phyloP scores from a whole-genome alignment of 768 basidiomycete species.

The Rickenella mellea region DNA sequence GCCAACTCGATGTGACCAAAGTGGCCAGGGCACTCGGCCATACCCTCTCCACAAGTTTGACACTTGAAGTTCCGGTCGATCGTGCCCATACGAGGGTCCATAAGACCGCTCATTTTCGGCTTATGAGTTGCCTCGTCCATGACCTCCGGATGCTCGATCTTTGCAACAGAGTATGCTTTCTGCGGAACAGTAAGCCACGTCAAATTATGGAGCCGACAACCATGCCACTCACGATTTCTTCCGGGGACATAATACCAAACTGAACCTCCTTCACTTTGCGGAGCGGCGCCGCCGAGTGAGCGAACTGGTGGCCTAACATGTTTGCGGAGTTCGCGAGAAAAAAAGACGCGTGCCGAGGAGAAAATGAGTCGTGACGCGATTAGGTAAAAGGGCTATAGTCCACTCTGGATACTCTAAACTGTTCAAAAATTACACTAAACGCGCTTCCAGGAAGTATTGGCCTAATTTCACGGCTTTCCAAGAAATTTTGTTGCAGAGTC shows the following conservation, averaged over 20 bases:
- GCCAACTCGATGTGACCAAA: conserved; percentile 98
- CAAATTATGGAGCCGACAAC: conserved; percentile 3
- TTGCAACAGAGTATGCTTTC: conserved; percentile 99
- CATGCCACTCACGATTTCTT: conserved; percentile 81
- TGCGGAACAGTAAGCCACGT: conserved; percentile 22
- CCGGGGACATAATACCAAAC: conserved; percentile 96
- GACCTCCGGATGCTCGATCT: conserved; percentile 97
- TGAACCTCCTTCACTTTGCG: conserved; percentile 96
- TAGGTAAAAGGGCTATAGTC: neutral
- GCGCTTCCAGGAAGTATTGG: conserved; percentile 13
- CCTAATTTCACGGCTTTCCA: conserved; percentile 2
- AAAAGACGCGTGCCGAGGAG: neutral
- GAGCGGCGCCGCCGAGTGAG: conserved; percentile 88
- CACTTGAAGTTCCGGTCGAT: conserved; percentile 98
- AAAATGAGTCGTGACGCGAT: conserved; percentile 12
- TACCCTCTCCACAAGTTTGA: conserved; percentile 99
- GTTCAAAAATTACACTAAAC: neutral
- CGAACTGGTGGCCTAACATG: conserved; percentile 87
- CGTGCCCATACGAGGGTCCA: conserved; percentile 98
- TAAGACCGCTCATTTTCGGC: conserved; percentile 87
- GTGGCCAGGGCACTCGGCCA: conserved; percentile 98
- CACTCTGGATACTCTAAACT: conserved; percentile 2
- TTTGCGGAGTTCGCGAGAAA: conserved; percentile 1
- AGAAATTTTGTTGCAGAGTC: neutral
- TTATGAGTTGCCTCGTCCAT: conserved; percentile 91